phyloP scores from a whole-genome alignment of 306 rosid genomes.

The Inga oerstediana region DNA sequence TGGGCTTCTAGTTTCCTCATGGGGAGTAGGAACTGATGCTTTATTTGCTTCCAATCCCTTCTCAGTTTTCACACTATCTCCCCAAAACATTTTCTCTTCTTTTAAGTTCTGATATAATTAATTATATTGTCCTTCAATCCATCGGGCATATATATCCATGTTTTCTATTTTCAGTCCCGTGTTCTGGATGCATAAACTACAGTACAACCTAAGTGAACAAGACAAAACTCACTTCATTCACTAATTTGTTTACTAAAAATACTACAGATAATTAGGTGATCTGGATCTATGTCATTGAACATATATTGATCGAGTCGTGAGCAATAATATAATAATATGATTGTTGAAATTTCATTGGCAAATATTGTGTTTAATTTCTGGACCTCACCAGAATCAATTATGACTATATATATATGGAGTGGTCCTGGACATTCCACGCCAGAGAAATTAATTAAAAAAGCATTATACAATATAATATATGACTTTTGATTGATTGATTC shows the following conservation, averaged over 20 bases:
- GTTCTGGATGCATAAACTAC: background rate
- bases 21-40: slow-evolving; percentile 54
- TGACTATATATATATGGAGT: background rate
- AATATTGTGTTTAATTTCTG: background rate
- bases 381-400: background rate
- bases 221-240: background rate
- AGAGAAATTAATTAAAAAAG: background rate
- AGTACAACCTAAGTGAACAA: background rate
- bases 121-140: too few species aligned
- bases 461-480: background rate
- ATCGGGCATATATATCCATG: too few species aligned
- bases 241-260: background rate
- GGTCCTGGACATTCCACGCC: background rate
- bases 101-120: too few species aligned
- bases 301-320: background rate
- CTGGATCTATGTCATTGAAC: background rate
- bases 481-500: background rate
- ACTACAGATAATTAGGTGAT: background rate
- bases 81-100: too few species aligned
- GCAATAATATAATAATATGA: too few species aligned
- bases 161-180: background rate
- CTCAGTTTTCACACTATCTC: slow-evolving; percentile 39
- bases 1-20: slow-evolving; percentile 55
- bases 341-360: background rate
- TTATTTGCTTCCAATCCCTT: slow-evolving; percentile 17